Percentiles rank a stretch among this genome's conserved stretches.
These are phyloP conservation scores for Neospora caninum DNA, from an alignment of 169 alveolate species.

Conservation along the genomic window DNA sequence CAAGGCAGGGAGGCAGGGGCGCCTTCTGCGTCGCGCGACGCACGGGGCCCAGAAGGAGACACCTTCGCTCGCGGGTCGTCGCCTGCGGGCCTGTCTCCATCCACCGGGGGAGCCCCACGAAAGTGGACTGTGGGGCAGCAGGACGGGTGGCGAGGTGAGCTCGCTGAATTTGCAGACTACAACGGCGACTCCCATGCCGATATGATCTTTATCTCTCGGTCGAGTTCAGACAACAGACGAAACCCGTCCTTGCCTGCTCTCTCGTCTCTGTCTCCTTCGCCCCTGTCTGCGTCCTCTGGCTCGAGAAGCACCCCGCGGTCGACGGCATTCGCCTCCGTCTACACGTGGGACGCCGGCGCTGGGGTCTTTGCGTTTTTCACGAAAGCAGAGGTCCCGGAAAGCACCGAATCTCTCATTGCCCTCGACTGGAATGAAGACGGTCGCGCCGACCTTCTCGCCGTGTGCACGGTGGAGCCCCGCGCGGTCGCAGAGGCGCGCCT, in stretches of 20 bases:
- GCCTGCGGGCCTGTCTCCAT: background rate
- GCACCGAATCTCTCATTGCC: constrained; percentile 21
- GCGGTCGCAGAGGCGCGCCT: background rate
- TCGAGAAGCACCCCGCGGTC: constrained; percentile 23
- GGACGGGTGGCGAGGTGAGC: constrained; percentile 53
- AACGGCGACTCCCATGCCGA: constrained; percentile 44
- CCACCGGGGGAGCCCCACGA: background rate
- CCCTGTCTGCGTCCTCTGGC: background rate
- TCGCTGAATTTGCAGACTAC: constrained; percentile 45
- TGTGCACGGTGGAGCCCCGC: constrained; percentile 1
- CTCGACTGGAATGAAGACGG: constrained; percentile 52
- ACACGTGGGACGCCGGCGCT: constrained; percentile 31
- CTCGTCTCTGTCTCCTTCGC: background rate
- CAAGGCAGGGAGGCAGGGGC: too few species aligned
- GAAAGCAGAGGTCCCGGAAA: constrained; percentile 10
- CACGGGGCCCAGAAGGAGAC: too few species aligned
- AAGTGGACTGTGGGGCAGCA: background rate
- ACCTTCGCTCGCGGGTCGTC: background rate
- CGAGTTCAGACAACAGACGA: background rate
- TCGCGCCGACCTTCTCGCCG: constrained; percentile 36
- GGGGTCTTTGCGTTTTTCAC: background rate
- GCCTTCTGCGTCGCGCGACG: too few species aligned
- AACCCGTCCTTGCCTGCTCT: background rate
- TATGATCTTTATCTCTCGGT: constrained; percentile 29
- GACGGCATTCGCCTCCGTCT: background rate